These are phyloP conservation scores for Globisporangium spiculum DNA, from an alignment of 352 stramenopile species.

Conservation along the genomic window DNA sequence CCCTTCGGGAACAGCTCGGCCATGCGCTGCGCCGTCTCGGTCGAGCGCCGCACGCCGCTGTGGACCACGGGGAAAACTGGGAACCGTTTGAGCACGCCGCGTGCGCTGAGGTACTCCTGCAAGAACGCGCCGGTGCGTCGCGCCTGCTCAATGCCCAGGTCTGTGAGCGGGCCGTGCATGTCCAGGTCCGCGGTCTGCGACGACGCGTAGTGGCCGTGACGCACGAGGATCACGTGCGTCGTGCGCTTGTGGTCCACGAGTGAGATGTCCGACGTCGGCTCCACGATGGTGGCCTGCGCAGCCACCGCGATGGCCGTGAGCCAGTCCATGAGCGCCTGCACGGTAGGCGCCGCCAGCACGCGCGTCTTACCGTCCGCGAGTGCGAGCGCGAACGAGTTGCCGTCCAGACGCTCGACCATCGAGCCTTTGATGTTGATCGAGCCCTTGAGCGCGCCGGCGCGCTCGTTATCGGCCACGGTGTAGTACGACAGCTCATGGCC, in stretches of 20 bases:
- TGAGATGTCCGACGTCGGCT: slow-evolving; percentile 38
- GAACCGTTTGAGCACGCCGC: slow-evolving; percentile 55
- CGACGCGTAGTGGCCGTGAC: slow-evolving; percentile 60
- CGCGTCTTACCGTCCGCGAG: slow-evolving; percentile 28
- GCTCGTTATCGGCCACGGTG: slow-evolving; percentile 40
- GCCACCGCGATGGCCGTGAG: slow-evolving; percentile 65
- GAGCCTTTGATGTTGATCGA: slow-evolving; percentile 50
- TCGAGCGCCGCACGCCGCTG: slow-evolving; percentile 46
- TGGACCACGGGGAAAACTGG: slow-evolving; percentile 58
- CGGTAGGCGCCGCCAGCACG: slow-evolving; percentile 39
- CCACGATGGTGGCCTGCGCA: slow-evolving; percentile 34
- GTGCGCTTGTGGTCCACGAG: slow-evolving; percentile 67
- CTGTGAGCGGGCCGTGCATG: slow-evolving; percentile 52
- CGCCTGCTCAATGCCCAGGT: slow-evolving; percentile 48
- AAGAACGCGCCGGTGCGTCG: slow-evolving; percentile 47
- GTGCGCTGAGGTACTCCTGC: slow-evolving; percentile 40
- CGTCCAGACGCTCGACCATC: slow-evolving; percentile 48
- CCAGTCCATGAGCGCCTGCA: slow-evolving; percentile 72
- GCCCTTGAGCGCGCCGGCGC: slow-evolving; percentile 59
- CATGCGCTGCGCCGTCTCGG: slow-evolving; percentile 52
- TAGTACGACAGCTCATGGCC: slow-evolving; percentile 73
- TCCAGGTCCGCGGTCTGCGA: slow-evolving; percentile 49
- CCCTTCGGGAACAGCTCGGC: slow-evolving; percentile 36
- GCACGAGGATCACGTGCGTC: slow-evolving; percentile 67
- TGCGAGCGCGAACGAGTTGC: slow-evolving; percentile 29